Conservation (phyloP, 75 land plant genomes). For the Sequoiadendron giganteum region DNA sequence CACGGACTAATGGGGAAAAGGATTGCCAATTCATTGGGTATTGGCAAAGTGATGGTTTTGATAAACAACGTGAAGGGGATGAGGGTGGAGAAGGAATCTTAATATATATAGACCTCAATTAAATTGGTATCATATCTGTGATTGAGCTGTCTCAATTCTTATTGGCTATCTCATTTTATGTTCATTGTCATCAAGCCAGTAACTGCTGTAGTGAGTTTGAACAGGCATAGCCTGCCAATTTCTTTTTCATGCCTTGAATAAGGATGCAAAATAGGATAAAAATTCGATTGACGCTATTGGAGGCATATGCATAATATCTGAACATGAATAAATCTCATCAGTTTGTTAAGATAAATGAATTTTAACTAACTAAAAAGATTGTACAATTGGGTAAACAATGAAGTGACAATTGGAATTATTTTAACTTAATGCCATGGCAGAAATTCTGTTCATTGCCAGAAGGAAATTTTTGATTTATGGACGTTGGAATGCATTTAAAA, state of each 20-base stretch:
- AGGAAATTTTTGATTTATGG: not conserved
- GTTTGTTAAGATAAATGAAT: not conserved
- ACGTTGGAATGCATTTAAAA: not conserved
- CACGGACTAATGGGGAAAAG: constrained; percentile 12
- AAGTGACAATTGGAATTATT: not conserved
- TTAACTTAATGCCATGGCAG: not conserved
- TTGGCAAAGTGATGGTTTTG: constrained; percentile 14
- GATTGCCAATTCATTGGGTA: not conserved
- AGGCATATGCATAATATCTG: no score
- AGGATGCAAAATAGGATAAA: no score
- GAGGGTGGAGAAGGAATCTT: not conserved
- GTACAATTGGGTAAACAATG: not conserved
- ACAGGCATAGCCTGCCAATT: no score
- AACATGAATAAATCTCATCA: not conserved
- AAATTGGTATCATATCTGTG: not conserved
- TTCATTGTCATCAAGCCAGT: no score
- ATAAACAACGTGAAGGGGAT: constrained; percentile 7
- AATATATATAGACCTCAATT: not conserved
- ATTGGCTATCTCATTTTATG: no score
- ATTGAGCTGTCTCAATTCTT: not conserved
- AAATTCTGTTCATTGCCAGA: not conserved
- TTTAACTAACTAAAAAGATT: not conserved
- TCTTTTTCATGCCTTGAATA: no score
- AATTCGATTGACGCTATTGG: no score
- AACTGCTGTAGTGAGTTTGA: no score